Conservation (phyloP, 1,284 basidiomycete genomes). For the Ceratobasidium sp. region DNA sequence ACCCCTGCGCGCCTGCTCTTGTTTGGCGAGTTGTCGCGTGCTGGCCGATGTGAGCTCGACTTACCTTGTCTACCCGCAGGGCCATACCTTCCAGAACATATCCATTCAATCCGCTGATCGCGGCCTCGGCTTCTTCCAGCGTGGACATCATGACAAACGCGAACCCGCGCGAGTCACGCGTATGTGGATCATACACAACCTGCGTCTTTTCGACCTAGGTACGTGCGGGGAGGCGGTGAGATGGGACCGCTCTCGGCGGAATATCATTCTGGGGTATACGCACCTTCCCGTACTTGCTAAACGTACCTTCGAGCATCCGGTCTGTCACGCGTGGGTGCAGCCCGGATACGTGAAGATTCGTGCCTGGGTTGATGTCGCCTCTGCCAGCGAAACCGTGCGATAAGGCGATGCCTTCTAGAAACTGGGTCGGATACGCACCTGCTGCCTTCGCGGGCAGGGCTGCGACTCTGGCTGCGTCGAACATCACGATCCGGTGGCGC, state of each 20-base stretch:
- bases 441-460: constrained; percentile 10
- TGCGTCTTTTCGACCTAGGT: constrained; percentile 81
- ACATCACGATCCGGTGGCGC: constrained; percentile 3
- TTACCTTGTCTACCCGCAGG: constrained; percentile 85
- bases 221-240: background rate
- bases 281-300: constrained; percentile 89
- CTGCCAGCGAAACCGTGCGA: constrained; percentile 14
- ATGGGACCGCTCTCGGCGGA: background rate
- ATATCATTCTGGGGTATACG: constrained; percentile 50
- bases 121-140: constrained; percentile 87
- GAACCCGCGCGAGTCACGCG: constrained; percentile 94
- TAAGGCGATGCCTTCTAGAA: constrained; percentile 16
- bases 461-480: constrained; percentile 24
- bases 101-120: constrained; percentile 81
- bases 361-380: constrained; percentile 79
- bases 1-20: constrained; percentile 80
- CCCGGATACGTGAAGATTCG: constrained; percentile 95
- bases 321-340: constrained; percentile 82
- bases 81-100: constrained; percentile 86
- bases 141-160: constrained; percentile 97
- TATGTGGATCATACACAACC: constrained; percentile 97
- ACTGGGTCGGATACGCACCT: background rate
- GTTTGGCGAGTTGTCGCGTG: constrained; percentile 11
- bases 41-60: constrained; percentile 42
- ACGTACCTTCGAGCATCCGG: constrained; percentile 84